Conservation (phyloP, 78 protist genomes). For the Speleostelium caveatum region DNA sequence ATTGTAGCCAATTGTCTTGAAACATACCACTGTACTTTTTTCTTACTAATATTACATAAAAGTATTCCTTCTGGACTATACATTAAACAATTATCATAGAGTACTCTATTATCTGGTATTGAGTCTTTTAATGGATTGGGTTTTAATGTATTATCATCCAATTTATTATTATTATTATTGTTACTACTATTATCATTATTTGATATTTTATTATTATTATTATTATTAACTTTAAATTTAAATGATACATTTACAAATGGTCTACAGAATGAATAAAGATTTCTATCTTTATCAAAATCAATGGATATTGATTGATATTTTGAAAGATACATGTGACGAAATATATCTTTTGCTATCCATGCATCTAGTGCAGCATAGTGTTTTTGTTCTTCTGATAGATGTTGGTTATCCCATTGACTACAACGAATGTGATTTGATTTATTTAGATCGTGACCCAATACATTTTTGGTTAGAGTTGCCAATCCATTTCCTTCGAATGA, state of each 20-base stretch:
- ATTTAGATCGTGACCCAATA: not conserved
- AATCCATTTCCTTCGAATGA: slow-evolving; percentile 52
- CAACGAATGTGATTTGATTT: slow-evolving; percentile 54
- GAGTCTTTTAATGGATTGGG: not conserved
- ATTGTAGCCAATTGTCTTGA: slow-evolving; percentile 9
- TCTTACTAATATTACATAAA: slow-evolving; percentile 58
- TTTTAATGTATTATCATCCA: not conserved
- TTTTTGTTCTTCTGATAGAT: slow-evolving; percentile 38
- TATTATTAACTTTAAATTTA: slow-evolving; percentile 16
- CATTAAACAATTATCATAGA: slow-evolving; percentile 69
- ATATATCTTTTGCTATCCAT: slow-evolving; percentile 65
- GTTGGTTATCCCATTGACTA: slow-evolving; percentile 55
- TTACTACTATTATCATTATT: not conserved
- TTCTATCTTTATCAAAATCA: not conserved
- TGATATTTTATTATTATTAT: not conserved
- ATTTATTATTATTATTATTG: not conserved
- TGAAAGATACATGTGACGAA: not conserved
- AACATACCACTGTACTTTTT: slow-evolving; percentile 66
- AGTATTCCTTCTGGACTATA: slow-evolving; percentile 37
- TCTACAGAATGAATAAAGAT: not conserved
- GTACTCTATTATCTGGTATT: slow-evolving; percentile 33
- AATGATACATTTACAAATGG: slow-evolving; percentile 42
- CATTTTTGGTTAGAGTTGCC: slow-evolving; percentile 29
- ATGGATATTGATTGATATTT: not conserved
- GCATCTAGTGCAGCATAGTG: slow-evolving; percentile 80